Base-by-base conservation (phyloP, 2,329 filamentous ascomycete genomes). In the Colletotrichum magnum region DNA sequence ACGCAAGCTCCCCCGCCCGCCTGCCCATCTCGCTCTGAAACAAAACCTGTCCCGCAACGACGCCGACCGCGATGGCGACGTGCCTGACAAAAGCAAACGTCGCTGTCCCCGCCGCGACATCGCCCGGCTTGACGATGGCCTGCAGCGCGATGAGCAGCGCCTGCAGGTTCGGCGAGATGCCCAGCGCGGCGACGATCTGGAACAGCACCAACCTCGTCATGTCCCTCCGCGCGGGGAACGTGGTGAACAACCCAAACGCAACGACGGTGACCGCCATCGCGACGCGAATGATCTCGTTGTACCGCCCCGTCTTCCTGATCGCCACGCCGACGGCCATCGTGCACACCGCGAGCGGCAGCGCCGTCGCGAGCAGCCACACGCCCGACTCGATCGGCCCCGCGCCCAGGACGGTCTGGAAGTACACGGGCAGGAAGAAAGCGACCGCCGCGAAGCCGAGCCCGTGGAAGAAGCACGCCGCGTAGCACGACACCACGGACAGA, bases 351-450 rank as follows among this genome's bases (percentile, higher is more conserved):
- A 94, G 82, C 2, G 90, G 85, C 41, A 95, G 76, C 9, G 92
- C 92, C 71, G 88, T 89, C 0, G 93, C 91, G 15, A 96, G 84
- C 16, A 94, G 79, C 75, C 94, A 94, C 57, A 95, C 89, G 58
- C 94, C 94, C 1, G 90, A 93, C 36, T 92, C 82, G 43, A 95
- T 87, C 0, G 93, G 91, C 0, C 87, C 85, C 2, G 89, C 89
- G 58, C 92, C 87, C 51, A 93, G 85, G 59, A 93, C 90, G 59
- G 91, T 88, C 80, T 97, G 94, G 80, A 94, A 95, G 83, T 97
- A 97, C 2, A 97, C 86, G 0, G 94, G 94, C 5, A 97, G 85
- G 81, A 93, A 97, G 84, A 95, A 97, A 71, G 88, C 89, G 36
- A 88, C 89, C 0, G 91, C 88, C 75, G 95, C 94, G 83, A 95